Percentiles rank a stretch among this genome's conserved stretches.
Evolutionary conservation across 495 filamentous ascomycete species (phyloP).

Genomic region (Neurospora tetrasperma): DNA sequence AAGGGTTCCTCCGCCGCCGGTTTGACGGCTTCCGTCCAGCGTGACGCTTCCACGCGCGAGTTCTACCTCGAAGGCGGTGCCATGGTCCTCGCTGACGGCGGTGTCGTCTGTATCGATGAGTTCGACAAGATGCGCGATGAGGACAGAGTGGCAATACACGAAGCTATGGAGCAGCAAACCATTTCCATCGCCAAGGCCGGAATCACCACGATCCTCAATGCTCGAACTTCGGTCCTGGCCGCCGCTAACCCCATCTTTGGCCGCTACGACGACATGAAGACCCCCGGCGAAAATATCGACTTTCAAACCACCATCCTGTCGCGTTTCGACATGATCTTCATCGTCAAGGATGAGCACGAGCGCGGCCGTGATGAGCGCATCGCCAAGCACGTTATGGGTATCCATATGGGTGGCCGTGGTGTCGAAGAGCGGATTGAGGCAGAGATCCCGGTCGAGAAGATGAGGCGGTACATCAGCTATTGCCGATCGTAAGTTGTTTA

Average conservation of each 20-base stretch:
- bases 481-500: conserved; percentile 68
- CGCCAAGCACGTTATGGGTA: conserved; percentile 93
- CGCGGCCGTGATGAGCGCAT: conserved; percentile 84
- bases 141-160: conserved; percentile 96
- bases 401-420: conserved; percentile 87
- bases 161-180: conserved; percentile 99
- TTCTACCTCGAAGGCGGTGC: conserved; percentile 98
- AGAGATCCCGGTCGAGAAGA: conserved; percentile 87
- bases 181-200: conserved; percentile 99
- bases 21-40: conserved; percentile 95
- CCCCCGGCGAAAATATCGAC: conserved; percentile 97
- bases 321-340: conserved; percentile 99
- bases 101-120: conserved; percentile 98
- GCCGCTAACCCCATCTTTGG: conserved; percentile 98
- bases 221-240: conserved; percentile 86
- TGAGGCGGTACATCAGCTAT: conserved; percentile 97
- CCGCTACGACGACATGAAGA: conserved; percentile 95
- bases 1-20: conserved; percentile 98
- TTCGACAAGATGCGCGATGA: conserved; percentile 99
- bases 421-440: conserved; percentile 74
- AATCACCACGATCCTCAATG: conserved; percentile 97
- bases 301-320: conserved; percentile 99
- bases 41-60: conserved; percentile 82
- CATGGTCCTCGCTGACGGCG: conserved; percentile 96
- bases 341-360: conserved; percentile 92